Conservation (phyloP, 768 basidiomycete genomes). For the Suillus decipiens region DNA sequence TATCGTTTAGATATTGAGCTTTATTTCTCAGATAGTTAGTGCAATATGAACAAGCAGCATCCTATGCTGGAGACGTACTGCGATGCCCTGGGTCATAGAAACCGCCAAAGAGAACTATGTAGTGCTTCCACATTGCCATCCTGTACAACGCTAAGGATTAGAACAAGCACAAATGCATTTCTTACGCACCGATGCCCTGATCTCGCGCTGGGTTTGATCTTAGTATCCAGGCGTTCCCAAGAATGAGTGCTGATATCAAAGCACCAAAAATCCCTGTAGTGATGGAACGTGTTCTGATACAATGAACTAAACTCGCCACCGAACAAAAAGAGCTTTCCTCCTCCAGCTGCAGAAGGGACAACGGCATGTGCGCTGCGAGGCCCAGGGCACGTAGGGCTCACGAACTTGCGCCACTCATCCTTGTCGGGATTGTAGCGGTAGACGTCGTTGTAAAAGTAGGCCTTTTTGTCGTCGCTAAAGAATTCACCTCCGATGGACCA, state of each 20-base stretch:
- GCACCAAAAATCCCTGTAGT: slow-evolving; percentile 88
- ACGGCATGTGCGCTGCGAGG: slow-evolving; percentile 88
- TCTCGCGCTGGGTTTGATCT: slow-evolving; percentile 73
- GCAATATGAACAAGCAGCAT: not conserved
- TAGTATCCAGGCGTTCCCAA: slow-evolving; percentile 91
- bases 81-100: slow-evolving; percentile 87
- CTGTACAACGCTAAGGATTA: slow-evolving; percentile 35
- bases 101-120: slow-evolving; percentile 84
- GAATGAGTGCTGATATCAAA: slow-evolving; percentile 78
- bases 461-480: slow-evolving; percentile 83
- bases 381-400: slow-evolving; percentile 83
- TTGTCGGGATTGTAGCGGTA: slow-evolving; percentile 87
- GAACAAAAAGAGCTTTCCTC: slow-evolving; percentile 85
- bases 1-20: slow-evolving; percentile 83
- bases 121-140: slow-evolving; percentile 91
- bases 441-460: slow-evolving; percentile 86
- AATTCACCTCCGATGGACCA: slow-evolving; percentile 89
- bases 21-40: not conserved
- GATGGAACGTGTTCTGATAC: slow-evolving; percentile 82
- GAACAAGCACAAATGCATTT: not conserved
- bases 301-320: slow-evolving; percentile 88
- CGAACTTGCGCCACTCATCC: slow-evolving; percentile 89
- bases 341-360: slow-evolving; percentile 70
- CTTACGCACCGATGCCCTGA: slow-evolving; percentile 76
- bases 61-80: slow-evolving; percentile 45